Evolutionary conservation across 495 filamentous ascomycete species (phyloP), one percentile per base, ranked within the genome.

Genomic region (Penicillium chermesinum): DNA sequence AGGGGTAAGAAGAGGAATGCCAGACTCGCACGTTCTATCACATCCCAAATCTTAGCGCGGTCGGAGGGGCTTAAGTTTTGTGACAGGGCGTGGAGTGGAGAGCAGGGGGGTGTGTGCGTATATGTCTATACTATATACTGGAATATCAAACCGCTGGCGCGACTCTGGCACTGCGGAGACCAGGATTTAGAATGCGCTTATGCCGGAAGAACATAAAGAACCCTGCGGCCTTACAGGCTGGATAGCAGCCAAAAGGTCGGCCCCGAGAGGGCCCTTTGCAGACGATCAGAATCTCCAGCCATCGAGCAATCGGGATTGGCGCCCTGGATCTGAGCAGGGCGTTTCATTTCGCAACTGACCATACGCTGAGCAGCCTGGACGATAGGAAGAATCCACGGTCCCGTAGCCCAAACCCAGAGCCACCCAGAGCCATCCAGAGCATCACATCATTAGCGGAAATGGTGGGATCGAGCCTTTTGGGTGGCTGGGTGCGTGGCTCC

Each of bases 381-480:
- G 32, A 38, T 43, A 38, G 44, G 19, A 15, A 46, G 49, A 22
- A 46, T 35, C 46, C 38, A 44, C 50, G 35, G 37, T 46, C 32
- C 34, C 35, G 34, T 48, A 5, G 50, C 49, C 49, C 25, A 49
- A 41, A 41, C 54, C n/a, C n/a, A n/a, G n/a, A n/a, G n/a, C n/a
- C n/a, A n/a, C n/a, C n/a, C 47, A 46, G 32, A 54, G 49, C 46
- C 48, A 14, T 41, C 25, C 35, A 46, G 22, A 53, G 44, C 48
- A 52, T 50, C 53, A 61, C 53, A 52, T 62, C 49, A 71, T 71
- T 67, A 67, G 63, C 59, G 59, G 67, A 63, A 50, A 60, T 59
- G 55, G 44, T 56, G 51, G 57, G 56, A 63, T 60, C 60, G 58
- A 59, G 58, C 57, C 60, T 52, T 50, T 47, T 53, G 36, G 60